phyloP scores from a whole-genome alignment of 2,329 filamentous ascomycete genomes.

The Pyrenophora seminiperda region DNA sequence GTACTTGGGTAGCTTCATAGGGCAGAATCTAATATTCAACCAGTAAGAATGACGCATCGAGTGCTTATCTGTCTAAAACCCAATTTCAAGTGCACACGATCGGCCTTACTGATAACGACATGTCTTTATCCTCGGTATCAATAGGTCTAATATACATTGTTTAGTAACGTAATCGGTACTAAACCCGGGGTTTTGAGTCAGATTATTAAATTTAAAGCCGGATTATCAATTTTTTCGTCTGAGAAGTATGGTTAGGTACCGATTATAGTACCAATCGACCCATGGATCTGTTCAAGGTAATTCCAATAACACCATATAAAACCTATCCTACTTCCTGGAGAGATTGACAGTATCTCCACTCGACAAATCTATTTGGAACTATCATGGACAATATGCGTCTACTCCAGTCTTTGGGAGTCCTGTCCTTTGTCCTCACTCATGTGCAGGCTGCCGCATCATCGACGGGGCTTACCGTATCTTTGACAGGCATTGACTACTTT shows the following conservation, averaged over 20 bases:
- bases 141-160: no score
- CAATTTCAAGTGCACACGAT: background rate
- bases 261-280: no score
- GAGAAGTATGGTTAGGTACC: no score
- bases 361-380: background rate
- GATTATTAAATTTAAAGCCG: no score
- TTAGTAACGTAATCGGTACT: no score
- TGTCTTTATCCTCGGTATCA: background rate
- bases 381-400: constrained; percentile 17
- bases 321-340: background rate
- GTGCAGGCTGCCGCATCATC: constrained; percentile 32
- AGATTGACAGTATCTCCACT: background rate
- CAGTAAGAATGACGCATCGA: constrained; percentile 1
- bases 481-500: constrained; percentile 50
- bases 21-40: background rate
- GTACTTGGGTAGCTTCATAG: background rate
- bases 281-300: no score
- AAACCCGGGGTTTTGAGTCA: no score
- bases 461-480: constrained; percentile 49
- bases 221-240: no score
- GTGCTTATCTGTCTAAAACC: constrained; percentile 3
- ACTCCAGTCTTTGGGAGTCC: constrained; percentile 5
- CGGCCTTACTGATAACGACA: background rate
- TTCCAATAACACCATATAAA: no score
- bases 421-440: constrained; percentile 8